Percentiles rank a stretch among this genome's conserved stretches.
Conservation (phyloP, 176 grass and related monocot species). For the Ananas comosus region DNA sequence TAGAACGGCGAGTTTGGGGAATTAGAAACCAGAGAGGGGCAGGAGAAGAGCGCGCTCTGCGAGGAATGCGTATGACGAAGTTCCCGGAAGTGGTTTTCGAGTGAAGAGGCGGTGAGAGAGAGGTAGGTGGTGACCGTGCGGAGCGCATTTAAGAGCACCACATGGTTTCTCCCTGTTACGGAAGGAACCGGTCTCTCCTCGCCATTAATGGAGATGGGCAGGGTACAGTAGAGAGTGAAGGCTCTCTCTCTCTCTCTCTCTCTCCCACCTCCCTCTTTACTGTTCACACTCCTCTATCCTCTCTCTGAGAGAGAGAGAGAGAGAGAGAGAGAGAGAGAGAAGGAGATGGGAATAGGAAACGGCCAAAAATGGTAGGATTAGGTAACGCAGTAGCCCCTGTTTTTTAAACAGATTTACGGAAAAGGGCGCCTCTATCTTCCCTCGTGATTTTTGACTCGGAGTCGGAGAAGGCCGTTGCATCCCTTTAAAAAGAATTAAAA, state of each 20-base stretch:
- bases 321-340: background rate
- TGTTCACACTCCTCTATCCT: no score
- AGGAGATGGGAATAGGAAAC: background rate
- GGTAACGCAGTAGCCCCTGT: background rate
- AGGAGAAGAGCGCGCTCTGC: no score
- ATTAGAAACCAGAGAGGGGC: background rate
- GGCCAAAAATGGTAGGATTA: background rate
- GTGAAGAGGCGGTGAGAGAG: background rate
- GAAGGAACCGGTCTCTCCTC: background rate
- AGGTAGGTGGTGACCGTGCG: background rate
- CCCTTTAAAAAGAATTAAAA: background rate
- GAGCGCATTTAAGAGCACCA: background rate
- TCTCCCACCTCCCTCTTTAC: no score
- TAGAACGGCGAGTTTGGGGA: background rate
- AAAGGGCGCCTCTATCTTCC: background rate
- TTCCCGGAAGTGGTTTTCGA: background rate
- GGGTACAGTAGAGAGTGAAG: no score
- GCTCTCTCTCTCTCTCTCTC: background rate
- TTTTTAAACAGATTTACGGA: background rate
- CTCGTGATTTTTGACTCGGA: background rate
- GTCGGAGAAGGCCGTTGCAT: background rate
- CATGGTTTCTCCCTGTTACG: background rate
- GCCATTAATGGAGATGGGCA: background rate
- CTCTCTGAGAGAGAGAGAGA: background rate
- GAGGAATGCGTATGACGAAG: background rate